Evolutionary conservation across 202 grass and related monocot species (phyloP).

Genomic region (Musa balbisiana): DNA sequence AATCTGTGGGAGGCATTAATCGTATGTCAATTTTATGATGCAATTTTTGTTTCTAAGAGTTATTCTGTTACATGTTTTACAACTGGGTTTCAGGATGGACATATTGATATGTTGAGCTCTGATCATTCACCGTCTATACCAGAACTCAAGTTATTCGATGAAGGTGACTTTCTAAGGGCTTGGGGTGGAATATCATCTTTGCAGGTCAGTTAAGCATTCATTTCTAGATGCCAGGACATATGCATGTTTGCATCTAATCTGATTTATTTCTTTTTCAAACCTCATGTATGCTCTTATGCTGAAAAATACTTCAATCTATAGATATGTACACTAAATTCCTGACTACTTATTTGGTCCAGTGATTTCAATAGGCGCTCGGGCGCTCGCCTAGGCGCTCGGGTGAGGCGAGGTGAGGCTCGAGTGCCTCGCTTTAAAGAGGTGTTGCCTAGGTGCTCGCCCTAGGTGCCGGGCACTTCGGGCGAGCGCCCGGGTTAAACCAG

Average conservation of each 20-base stretch:
- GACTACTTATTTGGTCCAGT: too few relatives aligned
- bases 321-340: neutral
- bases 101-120: constrained; percentile 95
- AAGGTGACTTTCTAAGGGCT: constrained; percentile 86
- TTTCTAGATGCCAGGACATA: neutral
- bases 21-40: constrained; percentile 35
- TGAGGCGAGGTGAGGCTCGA: too few relatives aligned
- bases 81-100: constrained; percentile 47
- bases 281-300: neutral
- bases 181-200: constrained; percentile 96
- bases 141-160: constrained; percentile 73
- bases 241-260: too few relatives aligned
- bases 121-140: constrained; percentile 86
- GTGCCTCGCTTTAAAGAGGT: too few relatives aligned
- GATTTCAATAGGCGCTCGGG: too few relatives aligned
- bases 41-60: constrained; percentile 10
- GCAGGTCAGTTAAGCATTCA: constrained; percentile 36
- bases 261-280: neutral
- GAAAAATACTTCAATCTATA: neutral
- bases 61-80: neutral
- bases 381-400: too few relatives aligned
- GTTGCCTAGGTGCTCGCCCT: too few relatives aligned
- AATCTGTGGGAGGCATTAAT: constrained; percentile 76
- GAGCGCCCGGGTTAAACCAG: too few relatives aligned
- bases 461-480: too few relatives aligned